phyloP scores from a whole-genome alignment of 805 yeast genomes.

The Barnettozyma siamensis region DNA sequence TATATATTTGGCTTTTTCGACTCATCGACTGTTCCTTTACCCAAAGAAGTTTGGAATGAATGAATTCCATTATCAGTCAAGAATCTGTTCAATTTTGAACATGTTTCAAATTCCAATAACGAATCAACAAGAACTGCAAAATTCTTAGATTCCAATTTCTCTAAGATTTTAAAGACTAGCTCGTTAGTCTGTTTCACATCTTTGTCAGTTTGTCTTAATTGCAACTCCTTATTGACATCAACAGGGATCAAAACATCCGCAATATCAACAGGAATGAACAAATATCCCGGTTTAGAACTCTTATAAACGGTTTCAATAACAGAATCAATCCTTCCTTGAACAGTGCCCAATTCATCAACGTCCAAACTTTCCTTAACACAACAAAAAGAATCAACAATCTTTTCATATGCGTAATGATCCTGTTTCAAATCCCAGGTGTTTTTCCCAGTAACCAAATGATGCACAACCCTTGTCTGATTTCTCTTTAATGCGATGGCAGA shows the following conservation, averaged over 20 bases:
- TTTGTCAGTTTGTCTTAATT: slow-evolving; percentile 20
- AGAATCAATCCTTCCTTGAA: slow-evolving; percentile 55
- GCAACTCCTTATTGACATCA: slow-evolving; percentile 22
- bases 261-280: slow-evolving; percentile 62
- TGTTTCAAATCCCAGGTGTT: slow-evolving; percentile 40
- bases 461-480: slow-evolving; percentile 29
- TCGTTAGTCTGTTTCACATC: slow-evolving; percentile 25
- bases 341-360: slow-evolving; percentile 38
- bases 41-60: slow-evolving; percentile 12
- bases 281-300: slow-evolving; percentile 63
- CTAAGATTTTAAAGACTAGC: slow-evolving; percentile 40
- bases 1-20: slow-evolving; percentile 38
- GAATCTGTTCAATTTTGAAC: slow-evolving; percentile 39
- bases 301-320: slow-evolving; percentile 45
- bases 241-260: slow-evolving; percentile 34
- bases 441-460: slow-evolving; percentile 47
- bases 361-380: slow-evolving; percentile 47
- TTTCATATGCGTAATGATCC: slow-evolving; percentile 54
- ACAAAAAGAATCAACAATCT: slow-evolving; percentile 47
- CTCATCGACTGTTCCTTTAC: slow-evolving; percentile 33
- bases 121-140: slow-evolving; percentile 75
- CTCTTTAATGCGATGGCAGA: slow-evolving; percentile 39
- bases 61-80: slow-evolving; percentile 29
- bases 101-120: slow-evolving; percentile 43
- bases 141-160: slow-evolving; percentile 39